Percentiles rank a stretch among this genome's conserved stretches.
These are phyloP conservation scores for Boletellus ananiceps DNA, from an alignment of 768 basidiomycete genomes.

Conservation along the genomic window DNA sequence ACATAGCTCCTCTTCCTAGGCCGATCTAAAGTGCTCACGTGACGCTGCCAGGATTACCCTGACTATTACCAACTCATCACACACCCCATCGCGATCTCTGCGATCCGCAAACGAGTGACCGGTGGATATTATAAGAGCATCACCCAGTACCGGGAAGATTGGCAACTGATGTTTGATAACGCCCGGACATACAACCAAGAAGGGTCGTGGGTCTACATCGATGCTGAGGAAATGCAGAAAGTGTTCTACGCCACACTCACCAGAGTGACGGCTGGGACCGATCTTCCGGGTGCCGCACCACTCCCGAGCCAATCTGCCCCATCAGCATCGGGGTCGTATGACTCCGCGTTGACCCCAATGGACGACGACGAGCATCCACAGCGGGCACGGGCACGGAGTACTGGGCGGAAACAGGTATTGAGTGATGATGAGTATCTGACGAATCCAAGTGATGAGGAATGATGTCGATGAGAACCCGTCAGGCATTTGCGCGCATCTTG, in stretches of 20 bases:
- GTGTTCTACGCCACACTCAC: constrained; percentile 73
- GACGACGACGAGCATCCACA: constrained; percentile 71
- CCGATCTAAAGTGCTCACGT: constrained; percentile 11
- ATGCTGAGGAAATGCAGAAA: constrained; percentile 93
- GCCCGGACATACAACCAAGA: constrained; percentile 93
- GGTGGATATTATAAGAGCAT: constrained; percentile 71
- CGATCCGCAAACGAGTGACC: constrained; percentile 73
- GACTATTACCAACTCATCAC: constrained; percentile 90
- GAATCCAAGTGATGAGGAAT: constrained; percentile 67
- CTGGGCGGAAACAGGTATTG: constrained; percentile 66
- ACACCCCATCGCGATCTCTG: constrained; percentile 82
- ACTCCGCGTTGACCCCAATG: constrained; percentile 74
- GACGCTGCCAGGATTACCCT: constrained; percentile 65
- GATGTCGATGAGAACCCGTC: neutral
- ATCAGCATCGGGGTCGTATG: constrained; percentile 45
- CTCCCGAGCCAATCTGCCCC: constrained; percentile 26
- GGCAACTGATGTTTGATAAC: constrained; percentile 90
- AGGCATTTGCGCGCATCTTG: neutral
- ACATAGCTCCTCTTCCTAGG: constrained; percentile 13
- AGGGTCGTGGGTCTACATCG: constrained; percentile 91
- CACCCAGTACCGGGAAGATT: constrained; percentile 68
- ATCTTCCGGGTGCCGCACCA: constrained; percentile 67
- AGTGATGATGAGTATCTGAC: constrained; percentile 69
- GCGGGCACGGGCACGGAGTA: constrained; percentile 52
- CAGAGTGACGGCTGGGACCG: constrained; percentile 58